phyloP scores from a whole-genome alignment of 2,329 filamentous ascomycete species.

The Xylaria sp. region DNA sequence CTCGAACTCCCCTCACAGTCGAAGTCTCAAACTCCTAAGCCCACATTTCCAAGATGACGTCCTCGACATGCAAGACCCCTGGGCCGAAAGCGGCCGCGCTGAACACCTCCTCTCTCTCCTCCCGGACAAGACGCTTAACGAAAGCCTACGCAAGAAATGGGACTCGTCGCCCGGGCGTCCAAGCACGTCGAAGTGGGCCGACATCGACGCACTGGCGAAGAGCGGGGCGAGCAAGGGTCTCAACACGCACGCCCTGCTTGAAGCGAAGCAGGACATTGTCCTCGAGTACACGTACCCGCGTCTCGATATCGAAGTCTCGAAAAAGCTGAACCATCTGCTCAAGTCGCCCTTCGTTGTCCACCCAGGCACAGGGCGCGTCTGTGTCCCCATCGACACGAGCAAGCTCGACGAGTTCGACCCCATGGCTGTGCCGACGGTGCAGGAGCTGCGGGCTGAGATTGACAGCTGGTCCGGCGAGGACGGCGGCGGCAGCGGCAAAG shows the following conservation, averaged over 20 bases:
- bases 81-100: constrained; percentile 74
- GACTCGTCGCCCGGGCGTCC: constrained; percentile 80
- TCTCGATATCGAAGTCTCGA: constrained; percentile 95
- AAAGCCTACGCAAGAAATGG: constrained; percentile 90
- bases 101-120: constrained; percentile 85
- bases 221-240: constrained; percentile 77
- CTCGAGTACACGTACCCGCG: constrained; percentile 98
- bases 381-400: constrained; percentile 88
- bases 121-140: constrained; percentile 80
- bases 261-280: constrained; percentile 95
- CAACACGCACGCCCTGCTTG: constrained; percentile 77
- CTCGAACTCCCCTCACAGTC: constrained; percentile 53
- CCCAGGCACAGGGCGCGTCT: constrained; percentile 91
- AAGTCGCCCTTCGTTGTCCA: constrained; percentile 98
- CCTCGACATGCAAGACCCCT: constrained; percentile 87
- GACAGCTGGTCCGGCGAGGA: constrained; percentile 70
- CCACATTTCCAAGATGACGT: constrained; percentile 86
- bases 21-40: constrained; percentile 86
- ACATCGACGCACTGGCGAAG: constrained; percentile 89
- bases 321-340: constrained; percentile 97
- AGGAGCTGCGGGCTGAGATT: constrained; percentile 83
- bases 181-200: constrained; percentile 88
- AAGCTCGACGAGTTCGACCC: constrained; percentile 87
- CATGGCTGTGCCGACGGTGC: constrained; percentile 87
- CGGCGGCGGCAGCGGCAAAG: constrained; percentile 38